Base-by-base conservation (phyloP, 2,329 filamentous ascomycete genomes). In the Sporothrix variecibatus region DNA sequence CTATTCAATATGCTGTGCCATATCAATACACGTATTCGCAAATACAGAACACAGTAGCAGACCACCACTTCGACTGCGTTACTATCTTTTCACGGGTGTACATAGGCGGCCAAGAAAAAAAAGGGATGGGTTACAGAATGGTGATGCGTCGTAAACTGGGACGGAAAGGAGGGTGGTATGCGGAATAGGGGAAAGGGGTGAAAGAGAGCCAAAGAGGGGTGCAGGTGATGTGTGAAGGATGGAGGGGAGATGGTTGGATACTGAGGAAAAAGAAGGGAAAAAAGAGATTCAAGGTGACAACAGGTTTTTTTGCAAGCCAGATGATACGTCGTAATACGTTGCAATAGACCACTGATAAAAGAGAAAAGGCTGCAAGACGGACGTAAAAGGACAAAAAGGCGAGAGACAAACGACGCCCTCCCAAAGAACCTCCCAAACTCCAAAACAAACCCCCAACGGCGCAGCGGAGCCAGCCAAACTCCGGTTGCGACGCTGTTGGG, bases 101-200 rank as follows among this genome's bases (percentile, higher is more conserved):
- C 9, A 9, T 38, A 43, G 9, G 40, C 28, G 31, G n/a, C 38
- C n/a, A 65, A 43, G 38, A 23, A 23, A 43, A 43, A 43, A 46
- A 17, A 65, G 38, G 62, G 62, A 38, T 11, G 3, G 38, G 38
- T 65, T 43, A 62, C 69, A 60, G 40, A 49, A 58, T 15, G 15
- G 38, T 65, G 62, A 28, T 65, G 62, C 20, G 38, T 65, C 34
- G 34, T 65, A 38, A 62, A 49, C 53, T 46, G 40, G 43, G 28
- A 67, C 26, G 26, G 4, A 12, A 56, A 9, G 12, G 15, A 62
- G 69, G 56, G 69, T 62, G 4, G 40, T 53, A 58, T 58, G 68
- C 51, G 7, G 34, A 71, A 71, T 43, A 70, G 43, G 67, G 67
- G 49, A 26, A 51, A 15, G 34, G 60, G 62, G n/a, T 46, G 58